phyloP scores from a whole-genome alignment of 106 monocot species.

The Dendrobium nobile region DNA sequence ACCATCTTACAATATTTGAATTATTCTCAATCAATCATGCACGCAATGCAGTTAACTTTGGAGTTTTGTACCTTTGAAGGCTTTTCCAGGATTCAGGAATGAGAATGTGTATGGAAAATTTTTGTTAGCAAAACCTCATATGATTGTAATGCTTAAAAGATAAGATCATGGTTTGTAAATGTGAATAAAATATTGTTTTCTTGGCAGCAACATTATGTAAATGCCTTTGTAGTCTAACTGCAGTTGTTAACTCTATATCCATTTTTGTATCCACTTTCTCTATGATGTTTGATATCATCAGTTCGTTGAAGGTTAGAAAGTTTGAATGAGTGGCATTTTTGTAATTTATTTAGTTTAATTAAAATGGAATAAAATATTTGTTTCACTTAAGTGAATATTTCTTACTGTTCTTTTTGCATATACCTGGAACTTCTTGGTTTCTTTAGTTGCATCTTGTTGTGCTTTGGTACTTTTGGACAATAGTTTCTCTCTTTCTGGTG shows the following conservation, averaged over 20 bases:
- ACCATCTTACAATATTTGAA: not conserved
- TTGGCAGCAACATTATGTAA: not conserved
- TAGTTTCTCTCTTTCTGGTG: constrained; percentile 34
- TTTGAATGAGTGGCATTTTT: not conserved
- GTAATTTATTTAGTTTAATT: constrained; percentile 5
- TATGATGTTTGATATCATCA: not conserved
- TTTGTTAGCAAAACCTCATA: not conserved
- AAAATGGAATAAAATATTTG: not conserved
- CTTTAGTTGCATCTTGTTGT: not conserved
- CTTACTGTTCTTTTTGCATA: not conserved
- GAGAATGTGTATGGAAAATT: not conserved
- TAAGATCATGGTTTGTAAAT: not conserved
- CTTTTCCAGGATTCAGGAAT: not conserved
- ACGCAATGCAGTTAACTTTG: not conserved
- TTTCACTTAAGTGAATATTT: not conserved
- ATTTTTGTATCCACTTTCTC: not conserved
- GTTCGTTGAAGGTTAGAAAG: not conserved
- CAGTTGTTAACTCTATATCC: not conserved
- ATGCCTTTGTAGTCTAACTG: not conserved
- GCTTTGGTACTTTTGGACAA: constrained; percentile 4
- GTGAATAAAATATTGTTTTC: not conserved
- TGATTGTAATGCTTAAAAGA: not conserved
- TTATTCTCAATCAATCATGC: not conserved
- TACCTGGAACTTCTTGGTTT: not conserved
- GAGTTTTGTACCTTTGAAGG: not conserved